A percentile compares a stretch with the other conserved stretches of the same genome.
These are phyloP conservation scores for Penicillium turbatum DNA, from an alignment of 495 filamentous ascomycete species.

Conservation along the genomic window DNA sequence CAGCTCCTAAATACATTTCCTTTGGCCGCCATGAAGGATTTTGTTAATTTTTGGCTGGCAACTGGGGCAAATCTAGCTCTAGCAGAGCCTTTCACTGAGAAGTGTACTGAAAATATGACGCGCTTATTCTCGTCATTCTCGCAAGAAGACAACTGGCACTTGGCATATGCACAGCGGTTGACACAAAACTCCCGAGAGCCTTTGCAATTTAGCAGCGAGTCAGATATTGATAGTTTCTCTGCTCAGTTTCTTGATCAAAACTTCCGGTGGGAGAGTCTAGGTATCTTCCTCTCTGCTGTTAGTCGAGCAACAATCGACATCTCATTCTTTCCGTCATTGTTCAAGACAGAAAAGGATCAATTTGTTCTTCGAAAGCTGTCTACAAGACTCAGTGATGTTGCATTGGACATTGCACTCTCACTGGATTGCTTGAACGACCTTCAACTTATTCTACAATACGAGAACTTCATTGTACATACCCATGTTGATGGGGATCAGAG, in stretches of 20 bases:
- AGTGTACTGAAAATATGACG: slow-evolving; percentile 28
- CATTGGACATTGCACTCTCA: slow-evolving; percentile 36
- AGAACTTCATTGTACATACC: slow-evolving; percentile 44
- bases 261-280: slow-evolving; percentile 41
- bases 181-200: slow-evolving; percentile 34
- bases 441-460: slow-evolving; percentile 41
- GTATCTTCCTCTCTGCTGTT: slow-evolving; percentile 36
- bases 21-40: slow-evolving; percentile 26
- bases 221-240: slow-evolving; percentile 26
- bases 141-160: slow-evolving; percentile 28
- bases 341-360: slow-evolving; percentile 26
- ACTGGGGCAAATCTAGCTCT: slow-evolving; percentile 35
- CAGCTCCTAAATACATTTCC: slow-evolving; percentile 24
- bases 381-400: slow-evolving; percentile 28
- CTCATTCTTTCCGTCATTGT: slow-evolving; percentile 31
- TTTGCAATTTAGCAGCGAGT: slow-evolving; percentile 16
- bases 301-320: slow-evolving; percentile 35
- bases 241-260: slow-evolving; percentile 34
- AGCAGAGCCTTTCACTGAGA: slow-evolving; percentile 29
- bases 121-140: slow-evolving; percentile 20
- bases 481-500: slow-evolving; percentile 44
- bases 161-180: slow-evolving; percentile 29
- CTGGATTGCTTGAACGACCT: slow-evolving; percentile 43
- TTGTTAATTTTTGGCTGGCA: slow-evolving; percentile 31
- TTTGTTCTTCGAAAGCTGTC: slow-evolving; percentile 26